Base-by-base conservation (phyloP, 116 monocot species). In the Dioscorea cayenensis region DNA sequence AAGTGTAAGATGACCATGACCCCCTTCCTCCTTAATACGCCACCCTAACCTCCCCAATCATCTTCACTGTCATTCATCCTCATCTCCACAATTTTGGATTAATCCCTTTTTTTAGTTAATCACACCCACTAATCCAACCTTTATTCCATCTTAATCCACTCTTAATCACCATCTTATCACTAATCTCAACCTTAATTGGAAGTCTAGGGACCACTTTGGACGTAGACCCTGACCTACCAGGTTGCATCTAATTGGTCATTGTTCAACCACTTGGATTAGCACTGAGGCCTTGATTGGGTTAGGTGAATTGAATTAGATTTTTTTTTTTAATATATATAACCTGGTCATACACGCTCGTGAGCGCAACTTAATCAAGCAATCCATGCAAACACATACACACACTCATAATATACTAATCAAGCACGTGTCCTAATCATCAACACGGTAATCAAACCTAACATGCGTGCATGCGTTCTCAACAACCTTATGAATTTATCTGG, bases 111-210 rank as follows among this genome's bases (percentile, higher is more conserved):
- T 48, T 2, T 28, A 28, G 68, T 27, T 18, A 69, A 69, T 69
- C 51, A 51, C 51, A 51, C 17, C 14, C 69, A 69, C 69, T 52
- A 69, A 69, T 69, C 52, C 14, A 69, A 23, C 17, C 28, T 28
- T 69, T 2, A 17, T 17, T 23, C 25, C 11, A 23, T 62, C 7
- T 43, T 23, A 62, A 62, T 27, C 10, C 22, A 62, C 22, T 22
- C 23, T 62, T 62, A 62, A 62, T n/a, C 55, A 43, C n/a, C 16
- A 55, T 55, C 55, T 62, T 62, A 62, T 23, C 20, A 7, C 20
- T 62, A 62, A 62, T 23, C 62, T 9, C 12, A 22, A 5, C 62
- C 62, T 23, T 23, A 62, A 62, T 62, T 27, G n/a, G 62, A 5
- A 62, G 23, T 12, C 7, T 23, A 11, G 62, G 62, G 62, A 62